Base-by-base conservation (phyloP, 441 rosid species). In the Populus tomentosa region DNA sequence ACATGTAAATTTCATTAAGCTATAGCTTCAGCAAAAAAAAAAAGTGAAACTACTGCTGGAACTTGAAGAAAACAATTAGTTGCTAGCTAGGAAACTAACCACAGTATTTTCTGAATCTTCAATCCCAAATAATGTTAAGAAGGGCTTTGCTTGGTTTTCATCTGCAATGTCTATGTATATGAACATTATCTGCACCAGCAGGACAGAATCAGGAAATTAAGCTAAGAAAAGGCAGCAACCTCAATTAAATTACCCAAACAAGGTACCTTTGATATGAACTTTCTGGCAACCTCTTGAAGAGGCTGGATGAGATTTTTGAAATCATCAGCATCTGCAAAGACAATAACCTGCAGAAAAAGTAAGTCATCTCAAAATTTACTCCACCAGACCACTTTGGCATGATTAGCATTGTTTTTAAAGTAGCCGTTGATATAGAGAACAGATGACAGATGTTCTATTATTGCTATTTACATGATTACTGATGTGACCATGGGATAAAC, bases 101-200 rank as follows among this genome's bases (percentile, higher is more conserved):
- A 88, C 84, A 10, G 86, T 85, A 70, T 87, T 78, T 67, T 88
- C 78, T 46, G 95, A 79, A 71, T 92, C 94, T 87, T 95, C 98
- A 68, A 93, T 89, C 73, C 98, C 97, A 70, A 90, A 90, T 72
- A 95, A 84, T 70, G 97, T 91, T 80, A 95, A 88, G 88, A 92
- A 90, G 67, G 97, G 97, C 89, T 93, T 92, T 42, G 98, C 98
- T 14, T 87, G 88, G 87, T 95, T 89, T 79, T 92, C 94, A 66
- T 92, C 90, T 10, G 81, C 24, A 59, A 91, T 88, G 82, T 93
- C 94, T 24, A 91, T 78, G 65, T 83, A 75, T 77, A 91, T 80
- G 87, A 93, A 84, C 92, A 93, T 90, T 82, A 95, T 84, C 96
- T 95, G 89, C 88, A 88, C 1, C 23, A 78, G 20, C 74, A 71